Evolutionary conservation across 768 basidiomycete genomes (phyloP), one percentile per base, ranked within the genome.

Genomic region (Tephrocybe sp.): DNA sequence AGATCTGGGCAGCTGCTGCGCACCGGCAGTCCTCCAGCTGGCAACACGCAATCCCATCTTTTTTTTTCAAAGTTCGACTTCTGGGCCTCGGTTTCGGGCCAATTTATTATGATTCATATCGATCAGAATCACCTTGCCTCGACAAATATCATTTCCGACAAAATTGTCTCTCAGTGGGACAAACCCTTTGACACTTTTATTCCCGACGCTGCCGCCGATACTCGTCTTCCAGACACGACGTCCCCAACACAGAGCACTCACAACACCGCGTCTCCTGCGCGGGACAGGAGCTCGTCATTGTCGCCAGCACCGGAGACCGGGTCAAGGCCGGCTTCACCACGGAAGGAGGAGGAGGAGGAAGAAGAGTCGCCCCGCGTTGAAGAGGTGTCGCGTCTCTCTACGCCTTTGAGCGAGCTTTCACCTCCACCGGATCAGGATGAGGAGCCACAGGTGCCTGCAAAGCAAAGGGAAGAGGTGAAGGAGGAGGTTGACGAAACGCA

Each of bases 381-480:
- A 12, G 57, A 66, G 46, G 59, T 64, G 12, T 86, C 84, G 47
- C 72, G 82, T 24, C 74, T 74, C 50, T 84, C 84, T 18, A 88
- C 87, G 0, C 88, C 88, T 3, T 79, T 91, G 61, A 88, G 84
- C 56, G 87, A 88, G 54, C 79, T 88, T 21, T 87, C 87, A 1
- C 76, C 83, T 0, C 80, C 83, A 13, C 71, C 73, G 3, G 66
- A 72, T 31, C 50, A 31, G 4, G 47, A 54, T 36, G 55, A 54
- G 0, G 51, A 58, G 44, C 65, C 68, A 27, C 62, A 39, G 37
- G 19, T 15, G 1, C 44, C 38, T 63, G 42, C 62, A 56, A 24
- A 55, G 56, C 53, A 53, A 11, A 53, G 15, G 49, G 57, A 43
- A 18, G 31, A 42, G 33, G 39, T 16, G 23, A 42, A 49, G 27